These are phyloP conservation scores for Ogataea corticis DNA, from an alignment of 805 yeast species.

Conservation along the genomic window DNA sequence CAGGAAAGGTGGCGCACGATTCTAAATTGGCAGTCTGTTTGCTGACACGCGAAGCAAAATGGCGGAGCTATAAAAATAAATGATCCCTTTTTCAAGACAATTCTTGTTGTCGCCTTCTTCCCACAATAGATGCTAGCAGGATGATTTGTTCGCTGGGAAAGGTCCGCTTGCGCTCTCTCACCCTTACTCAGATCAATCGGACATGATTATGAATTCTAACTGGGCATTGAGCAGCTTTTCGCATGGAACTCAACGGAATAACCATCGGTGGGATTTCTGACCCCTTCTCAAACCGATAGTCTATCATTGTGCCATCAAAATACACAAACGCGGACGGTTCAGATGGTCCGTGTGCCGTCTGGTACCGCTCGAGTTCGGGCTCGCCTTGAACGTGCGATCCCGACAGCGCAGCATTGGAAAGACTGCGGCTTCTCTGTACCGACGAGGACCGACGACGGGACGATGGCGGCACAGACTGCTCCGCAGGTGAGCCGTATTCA, in stretches of 20 bases:
- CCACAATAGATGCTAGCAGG: too few species aligned
- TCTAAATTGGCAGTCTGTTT: background rate
- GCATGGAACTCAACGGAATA: constrained; percentile 19
- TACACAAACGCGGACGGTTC: constrained; percentile 13
- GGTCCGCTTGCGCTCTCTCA: background rate
- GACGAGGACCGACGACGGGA: background rate
- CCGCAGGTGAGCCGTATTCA: constrained; percentile 2
- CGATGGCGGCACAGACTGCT: background rate
- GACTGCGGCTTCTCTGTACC: background rate
- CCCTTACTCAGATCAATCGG: background rate
- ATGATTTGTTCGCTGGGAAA: too few species aligned
- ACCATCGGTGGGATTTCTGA: constrained; percentile 21
- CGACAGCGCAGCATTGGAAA: background rate
- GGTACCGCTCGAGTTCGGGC: background rate
- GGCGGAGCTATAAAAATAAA: background rate
- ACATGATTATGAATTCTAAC: background rate
- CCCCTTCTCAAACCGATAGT: constrained; percentile 13
- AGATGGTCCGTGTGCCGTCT: background rate
- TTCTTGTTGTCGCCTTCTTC: background rate
- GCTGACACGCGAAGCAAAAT: background rate
- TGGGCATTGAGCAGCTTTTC: constrained; percentile 15
- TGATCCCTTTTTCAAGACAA: too few species aligned
- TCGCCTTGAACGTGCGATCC: too few species aligned
- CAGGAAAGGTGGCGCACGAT: background rate
- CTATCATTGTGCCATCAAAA: constrained; percentile 18